Evolutionary conservation across 805 yeast species (phyloP), one percentile per base, ranked within the genome.

Genomic region (Saccharomycopsis sp.): DNA sequence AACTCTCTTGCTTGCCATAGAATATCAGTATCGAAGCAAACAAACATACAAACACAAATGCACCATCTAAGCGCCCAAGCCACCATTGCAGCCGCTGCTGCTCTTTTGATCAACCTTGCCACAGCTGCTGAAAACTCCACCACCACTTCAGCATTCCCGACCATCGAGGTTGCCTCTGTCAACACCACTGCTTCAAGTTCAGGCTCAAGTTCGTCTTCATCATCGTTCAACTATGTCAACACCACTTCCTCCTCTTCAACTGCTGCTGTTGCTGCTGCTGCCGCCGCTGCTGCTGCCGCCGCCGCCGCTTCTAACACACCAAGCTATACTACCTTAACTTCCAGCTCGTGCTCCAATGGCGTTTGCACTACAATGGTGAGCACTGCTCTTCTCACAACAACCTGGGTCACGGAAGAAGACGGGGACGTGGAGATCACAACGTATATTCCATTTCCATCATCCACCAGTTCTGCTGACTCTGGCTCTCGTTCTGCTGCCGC

Each of bases 401-500:
- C 40, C 22, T 26, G 26, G n/a, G 42, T 43, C 25, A 39, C 47
- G 27, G 45, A 35, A 23, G 27, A 30, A 19, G 47, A 46, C 22
- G 39, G 35, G 9, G 44, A 43, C 15, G 37, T 18, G n/a, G 40
- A 32, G 16, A 20, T 46, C 12, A 46, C 49, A 6, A 46, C 49
- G 15, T 46, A 47, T 46, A 38, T 46, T 17, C 43, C 47, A 25
- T 34, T 36, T 16, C 33, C 41, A 4, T 3, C 42, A 15, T 5
- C 45, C 9, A 51, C 67, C 2, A 55, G 74, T 10, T 25, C 35
- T 34, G 52, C 66, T 21, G 34, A n/a, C 6, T 16, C 37, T 19
- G 36, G 31, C 27, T 15, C 23, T 15, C 8, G 10, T 27, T 15
- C 17, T 37, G n/a, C n/a, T n/a, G n/a, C n/a, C 12, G 17, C 36